Evolutionary conservation across 2,329 filamentous ascomycete species (phyloP).

Genomic region (Cladosporium sp.): DNA sequence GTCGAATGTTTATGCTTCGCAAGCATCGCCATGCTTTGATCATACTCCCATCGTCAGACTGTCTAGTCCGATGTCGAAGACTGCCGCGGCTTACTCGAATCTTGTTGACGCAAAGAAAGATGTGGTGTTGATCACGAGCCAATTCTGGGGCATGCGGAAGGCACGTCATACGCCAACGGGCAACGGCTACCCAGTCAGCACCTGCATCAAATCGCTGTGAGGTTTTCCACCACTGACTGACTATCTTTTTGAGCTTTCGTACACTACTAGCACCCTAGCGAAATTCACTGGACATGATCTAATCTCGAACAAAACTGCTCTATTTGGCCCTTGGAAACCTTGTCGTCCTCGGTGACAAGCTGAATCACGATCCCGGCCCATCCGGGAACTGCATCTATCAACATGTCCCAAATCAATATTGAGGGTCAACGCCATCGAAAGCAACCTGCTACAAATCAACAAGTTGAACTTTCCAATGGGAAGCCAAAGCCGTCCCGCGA

Average conservation of each 20-base stretch:
- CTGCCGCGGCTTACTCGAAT: background rate
- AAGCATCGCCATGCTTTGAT: constrained; percentile 25
- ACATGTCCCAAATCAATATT: constrained; percentile 8
- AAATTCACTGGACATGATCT: background rate
- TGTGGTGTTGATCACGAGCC: constrained; percentile 3
- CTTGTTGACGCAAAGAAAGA: background rate
- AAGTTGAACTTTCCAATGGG: background rate
- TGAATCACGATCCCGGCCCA: background rate
- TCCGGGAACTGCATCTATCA: background rate
- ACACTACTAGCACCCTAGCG: background rate
- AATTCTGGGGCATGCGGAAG: background rate
- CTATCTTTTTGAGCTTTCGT: background rate
- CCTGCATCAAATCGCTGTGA: constrained; percentile 3
- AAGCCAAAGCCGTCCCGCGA: constrained; percentile 2
- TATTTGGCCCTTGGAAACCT: background rate
- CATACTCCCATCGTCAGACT: constrained; percentile 28
- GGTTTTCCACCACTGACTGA: background rate
- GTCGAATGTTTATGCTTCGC: constrained; percentile 15
- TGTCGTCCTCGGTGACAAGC: background rate
- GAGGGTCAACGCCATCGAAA: constrained; percentile 10
- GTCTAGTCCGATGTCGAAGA: background rate
- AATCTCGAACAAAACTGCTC: background rate
- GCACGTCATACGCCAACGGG: background rate
- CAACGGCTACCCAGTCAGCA: background rate
- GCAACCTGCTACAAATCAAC: background rate